A percentile compares a stretch with the other conserved stretches of the same genome.
Evolutionary conservation across 2,329 filamentous ascomycete species (phyloP).

Genomic region (Dactylellina drechsleri): DNA sequence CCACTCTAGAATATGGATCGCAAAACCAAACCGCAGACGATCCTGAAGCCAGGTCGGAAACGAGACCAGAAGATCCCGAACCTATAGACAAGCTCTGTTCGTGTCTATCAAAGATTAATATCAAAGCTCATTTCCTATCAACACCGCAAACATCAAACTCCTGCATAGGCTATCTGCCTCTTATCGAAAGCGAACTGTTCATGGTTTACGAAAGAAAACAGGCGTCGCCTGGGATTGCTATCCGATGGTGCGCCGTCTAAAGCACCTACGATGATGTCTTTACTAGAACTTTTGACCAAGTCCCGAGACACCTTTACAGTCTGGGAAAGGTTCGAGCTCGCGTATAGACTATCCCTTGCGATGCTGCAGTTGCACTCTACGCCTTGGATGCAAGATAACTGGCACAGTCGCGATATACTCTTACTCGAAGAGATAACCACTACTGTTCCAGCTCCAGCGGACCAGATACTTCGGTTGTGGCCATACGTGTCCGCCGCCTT

Average conservation of each 20-base stretch:
- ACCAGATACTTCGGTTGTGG: background rate
- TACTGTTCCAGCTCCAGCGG: background rate
- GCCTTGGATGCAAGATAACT: background rate
- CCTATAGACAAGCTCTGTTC: conserved; percentile 2
- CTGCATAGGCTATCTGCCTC: background rate
- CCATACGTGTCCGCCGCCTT: background rate
- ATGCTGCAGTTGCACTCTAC: background rate
- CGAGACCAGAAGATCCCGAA: background rate
- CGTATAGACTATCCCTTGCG: background rate
- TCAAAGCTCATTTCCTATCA: background rate
- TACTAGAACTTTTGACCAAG: background rate
- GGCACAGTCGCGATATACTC: background rate
- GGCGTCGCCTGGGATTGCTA: background rate
- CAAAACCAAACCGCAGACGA: too few relatives aligned
- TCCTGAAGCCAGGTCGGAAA: too few relatives aligned
- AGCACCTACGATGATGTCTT: background rate
- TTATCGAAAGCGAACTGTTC: background rate
- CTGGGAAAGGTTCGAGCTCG: background rate
- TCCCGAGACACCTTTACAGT: background rate
- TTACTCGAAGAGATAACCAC: background rate
- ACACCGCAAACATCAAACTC: background rate
- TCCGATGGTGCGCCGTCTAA: background rate
- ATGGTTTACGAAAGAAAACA: background rate
- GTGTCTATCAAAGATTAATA: background rate
- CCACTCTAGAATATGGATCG: background rate